Evolutionary conservation across 2,329 filamentous ascomycete genomes (phyloP).

Genomic region (Pyrenophora tritici-repentis): DNA sequence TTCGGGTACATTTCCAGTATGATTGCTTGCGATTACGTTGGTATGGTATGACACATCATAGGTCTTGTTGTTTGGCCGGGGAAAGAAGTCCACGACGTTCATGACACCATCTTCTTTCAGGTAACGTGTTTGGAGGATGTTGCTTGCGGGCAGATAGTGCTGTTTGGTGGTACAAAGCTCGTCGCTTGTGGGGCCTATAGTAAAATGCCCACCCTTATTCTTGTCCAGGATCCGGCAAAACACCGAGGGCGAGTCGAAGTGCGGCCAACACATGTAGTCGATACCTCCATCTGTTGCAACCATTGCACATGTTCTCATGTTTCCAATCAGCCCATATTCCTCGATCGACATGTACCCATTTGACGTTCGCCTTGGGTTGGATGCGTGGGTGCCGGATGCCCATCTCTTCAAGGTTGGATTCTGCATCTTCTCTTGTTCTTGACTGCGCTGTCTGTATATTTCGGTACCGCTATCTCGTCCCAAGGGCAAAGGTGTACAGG

Average conservation of each 20-base stretch:
- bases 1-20: constrained; percentile 34
- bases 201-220: constrained; percentile 74
- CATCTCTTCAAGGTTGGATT: constrained; percentile 15
- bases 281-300: constrained; percentile 54
- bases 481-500: constrained; percentile 8
- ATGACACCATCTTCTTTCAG: constrained; percentile 76
- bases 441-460: constrained; percentile 10
- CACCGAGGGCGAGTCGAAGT: constrained; percentile 77
- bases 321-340: constrained; percentile 79
- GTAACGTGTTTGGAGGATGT: constrained; percentile 77
- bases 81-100: constrained; percentile 76
- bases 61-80: constrained; percentile 64
- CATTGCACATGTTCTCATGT: constrained; percentile 71
- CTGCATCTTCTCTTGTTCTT: constrained; percentile 18
- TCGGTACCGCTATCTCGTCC: constrained; percentile 17
- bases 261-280: constrained; percentile 58
- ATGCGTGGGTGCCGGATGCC: constrained; percentile 13
- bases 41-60: constrained; percentile 51
- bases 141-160: constrained; percentile 75
- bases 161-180: constrained; percentile 72
- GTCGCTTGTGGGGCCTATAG: constrained; percentile 58
- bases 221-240: constrained; percentile 78
- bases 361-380: constrained; percentile 25
- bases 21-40: constrained; percentile 28
- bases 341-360: constrained; percentile 53